Conservation (phyloP, 164 flowering plant species). For the Akebia trifoliata region DNA sequence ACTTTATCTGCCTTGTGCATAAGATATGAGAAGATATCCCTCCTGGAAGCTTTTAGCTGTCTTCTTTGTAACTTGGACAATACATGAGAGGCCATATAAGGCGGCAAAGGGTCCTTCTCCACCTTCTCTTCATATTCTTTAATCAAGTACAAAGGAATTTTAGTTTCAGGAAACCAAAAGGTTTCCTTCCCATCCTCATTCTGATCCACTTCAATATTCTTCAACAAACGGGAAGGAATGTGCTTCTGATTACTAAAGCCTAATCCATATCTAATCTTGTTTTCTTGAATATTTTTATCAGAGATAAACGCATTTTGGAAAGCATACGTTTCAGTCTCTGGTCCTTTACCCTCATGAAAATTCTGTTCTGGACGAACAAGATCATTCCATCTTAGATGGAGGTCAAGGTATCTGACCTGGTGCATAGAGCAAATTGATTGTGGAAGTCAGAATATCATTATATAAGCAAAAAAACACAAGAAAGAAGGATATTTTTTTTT, state of each 20-base stretch:
- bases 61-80: constrained; percentile 42
- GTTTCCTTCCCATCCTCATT: constrained; percentile 51
- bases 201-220: constrained; percentile 59
- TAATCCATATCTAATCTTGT: constrained; percentile 59
- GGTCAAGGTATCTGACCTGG: constrained; percentile 87
- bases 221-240: constrained; percentile 85
- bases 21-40: constrained; percentile 61
- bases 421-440: constrained; percentile 16
- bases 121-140: constrained; percentile 65
- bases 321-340: constrained; percentile 69
- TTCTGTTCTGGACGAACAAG: constrained; percentile 76
- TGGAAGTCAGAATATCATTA: background rate
- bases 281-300: constrained; percentile 52
- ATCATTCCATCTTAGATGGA: constrained; percentile 83
- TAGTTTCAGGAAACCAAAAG: constrained; percentile 77
- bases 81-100: constrained; percentile 18
- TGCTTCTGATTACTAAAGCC: constrained; percentile 76
- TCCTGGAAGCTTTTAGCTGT: constrained; percentile 48
- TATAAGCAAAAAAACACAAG: background rate
- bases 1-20: constrained; percentile 44
- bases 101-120: constrained; percentile 19
- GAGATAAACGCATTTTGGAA: constrained; percentile 77
- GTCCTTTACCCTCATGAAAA: constrained; percentile 61
- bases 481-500: too few relatives aligned
- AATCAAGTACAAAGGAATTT: constrained; percentile 76